These are phyloP conservation scores for Arthrobotrys conoides DNA, from an alignment of 2,329 filamentous ascomycete species.

Conservation along the genomic window DNA sequence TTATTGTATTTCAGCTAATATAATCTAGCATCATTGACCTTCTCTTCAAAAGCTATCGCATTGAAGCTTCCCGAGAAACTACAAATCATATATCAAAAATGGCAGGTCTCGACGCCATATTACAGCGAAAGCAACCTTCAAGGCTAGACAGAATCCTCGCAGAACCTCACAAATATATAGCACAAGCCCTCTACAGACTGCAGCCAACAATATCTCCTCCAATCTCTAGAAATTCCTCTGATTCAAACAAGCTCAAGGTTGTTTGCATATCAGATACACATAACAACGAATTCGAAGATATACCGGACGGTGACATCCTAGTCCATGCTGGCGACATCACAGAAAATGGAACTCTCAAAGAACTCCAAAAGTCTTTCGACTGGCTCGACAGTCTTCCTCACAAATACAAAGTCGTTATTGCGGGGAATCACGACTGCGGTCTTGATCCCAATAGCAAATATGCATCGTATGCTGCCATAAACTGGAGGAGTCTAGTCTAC, in stretches of 20 bases:
- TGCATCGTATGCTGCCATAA: slow-evolving; percentile 70
- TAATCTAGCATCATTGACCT: not conserved
- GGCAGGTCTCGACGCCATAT: slow-evolving; percentile 45
- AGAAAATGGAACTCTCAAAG: slow-evolving; percentile 77
- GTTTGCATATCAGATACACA: slow-evolving; percentile 95
- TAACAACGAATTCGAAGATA: slow-evolving; percentile 72
- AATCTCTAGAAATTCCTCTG: not conserved
- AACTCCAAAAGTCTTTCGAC: slow-evolving; percentile 86
- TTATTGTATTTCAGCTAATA: not conserved
- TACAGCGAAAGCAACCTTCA: slow-evolving; percentile 30
- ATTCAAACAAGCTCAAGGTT: slow-evolving; percentile 75
- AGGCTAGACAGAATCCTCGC: slow-evolving; percentile 24
- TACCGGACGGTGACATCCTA: slow-evolving; percentile 85
- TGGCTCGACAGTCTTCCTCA: slow-evolving; percentile 84
- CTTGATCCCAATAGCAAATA: slow-evolving; percentile 76
- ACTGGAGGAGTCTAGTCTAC: slow-evolving; percentile 80
- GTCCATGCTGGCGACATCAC: slow-evolving; percentile 92
- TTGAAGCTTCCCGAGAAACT: no score
- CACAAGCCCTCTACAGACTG: slow-evolving; percentile 24
- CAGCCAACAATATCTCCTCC: not conserved
- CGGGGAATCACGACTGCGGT: slow-evolving; percentile 93
- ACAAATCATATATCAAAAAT: not conserved
- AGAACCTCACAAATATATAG: slow-evolving; percentile 30
- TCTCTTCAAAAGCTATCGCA: no score
- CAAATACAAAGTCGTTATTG: slow-evolving; percentile 82